These are phyloP conservation scores for Truncatella angustata DNA, from an alignment of 2,329 filamentous ascomycete genomes.

Conservation along the genomic window DNA sequence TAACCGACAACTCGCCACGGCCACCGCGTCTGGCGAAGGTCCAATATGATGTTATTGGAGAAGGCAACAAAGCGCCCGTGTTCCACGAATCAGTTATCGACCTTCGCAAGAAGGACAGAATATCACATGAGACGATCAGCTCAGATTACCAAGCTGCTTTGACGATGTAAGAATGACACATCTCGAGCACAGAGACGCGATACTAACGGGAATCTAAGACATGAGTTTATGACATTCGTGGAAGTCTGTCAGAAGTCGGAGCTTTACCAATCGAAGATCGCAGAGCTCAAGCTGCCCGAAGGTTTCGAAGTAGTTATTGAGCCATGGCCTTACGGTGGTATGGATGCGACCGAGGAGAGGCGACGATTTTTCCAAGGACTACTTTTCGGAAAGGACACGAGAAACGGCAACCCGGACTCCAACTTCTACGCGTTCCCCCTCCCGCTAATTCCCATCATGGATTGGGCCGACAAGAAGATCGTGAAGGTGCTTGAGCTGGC, in stretches of 20 bases:
- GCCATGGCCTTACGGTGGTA: constrained; percentile 67
- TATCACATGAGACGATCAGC: constrained; percentile 25
- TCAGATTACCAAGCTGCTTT: constrained; percentile 31
- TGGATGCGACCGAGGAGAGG: constrained; percentile 35
- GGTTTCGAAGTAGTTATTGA: constrained; percentile 43
- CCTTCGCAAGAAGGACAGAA: not conserved
- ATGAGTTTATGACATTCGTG: constrained; percentile 39
- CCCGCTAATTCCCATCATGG: constrained; percentile 41
- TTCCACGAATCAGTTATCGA: constrained; percentile 5
- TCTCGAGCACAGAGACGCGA: not conserved
- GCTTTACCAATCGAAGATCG: constrained; percentile 38
- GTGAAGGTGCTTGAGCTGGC: constrained; percentile 3
- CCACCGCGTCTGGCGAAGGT: constrained; percentile 2
- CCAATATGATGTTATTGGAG: constrained; percentile 5
- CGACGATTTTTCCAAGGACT: constrained; percentile 49
- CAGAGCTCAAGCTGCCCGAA: constrained; percentile 45
- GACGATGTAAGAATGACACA: not conserved
- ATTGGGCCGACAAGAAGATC: constrained; percentile 3
- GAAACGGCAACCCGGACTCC: constrained; percentile 47
- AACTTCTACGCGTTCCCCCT: constrained; percentile 64
- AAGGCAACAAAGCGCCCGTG: not conserved
- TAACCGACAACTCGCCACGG: not conserved
- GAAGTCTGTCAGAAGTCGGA: constrained; percentile 40
- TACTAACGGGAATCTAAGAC: not conserved
- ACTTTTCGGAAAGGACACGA: constrained; percentile 43